Evolutionary conservation across 495 filamentous ascomycete species (phyloP), one percentile per base, ranked within the genome.

Genomic region (Xylaria nigripes): DNA sequence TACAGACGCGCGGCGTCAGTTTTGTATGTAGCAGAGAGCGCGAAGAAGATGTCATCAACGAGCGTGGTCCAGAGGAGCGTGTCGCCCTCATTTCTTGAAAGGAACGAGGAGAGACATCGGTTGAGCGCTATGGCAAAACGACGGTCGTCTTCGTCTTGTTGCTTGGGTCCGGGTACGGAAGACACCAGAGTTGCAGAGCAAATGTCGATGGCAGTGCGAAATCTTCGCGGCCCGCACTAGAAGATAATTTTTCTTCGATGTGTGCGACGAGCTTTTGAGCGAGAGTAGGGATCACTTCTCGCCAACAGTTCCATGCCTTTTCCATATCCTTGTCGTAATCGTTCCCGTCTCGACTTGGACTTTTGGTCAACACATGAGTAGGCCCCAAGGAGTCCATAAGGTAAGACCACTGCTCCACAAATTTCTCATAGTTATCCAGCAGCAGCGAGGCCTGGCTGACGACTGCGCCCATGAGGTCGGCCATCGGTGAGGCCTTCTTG

Each of bases 131-230:
- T 16, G 22, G 47, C 59, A 36, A 61, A 40, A 8, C 2, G 15
- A 30, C 16, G 42, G 13, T 46, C 50, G 23, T 47, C 55, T 34
- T 25, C 15, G 30, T 46, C 56, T 7, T 12, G 50, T 21, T 19
- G 9, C 46, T 40, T 12, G 38, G 54, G 22, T 48, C 43, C n/a
- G 67, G 63, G 49, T 67, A 66, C 16, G 60, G 53, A 6, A 68
- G 57, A 22, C 65, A 50, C 65, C 59, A 68, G 30, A 68, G 51
- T 8, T 51, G 54, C 18, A 61, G 52, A 10, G 51, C 15, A 18
- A 60, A 62, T n/a, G 57, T 68, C 12, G 61, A 55, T 15, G 65
- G 67, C 8, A 69, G 46, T 1, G 64, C 24, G 3, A 23, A 22
- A 10, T 45, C 54, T 7, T 59, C 42, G 27, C 56, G 52, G 12